A percentile compares a stretch with the other conserved stretches of the same genome.
Evolutionary conservation across 805 yeast genomes (phyloP).

Genomic region (Kodamaea kaohsiungensis): DNA sequence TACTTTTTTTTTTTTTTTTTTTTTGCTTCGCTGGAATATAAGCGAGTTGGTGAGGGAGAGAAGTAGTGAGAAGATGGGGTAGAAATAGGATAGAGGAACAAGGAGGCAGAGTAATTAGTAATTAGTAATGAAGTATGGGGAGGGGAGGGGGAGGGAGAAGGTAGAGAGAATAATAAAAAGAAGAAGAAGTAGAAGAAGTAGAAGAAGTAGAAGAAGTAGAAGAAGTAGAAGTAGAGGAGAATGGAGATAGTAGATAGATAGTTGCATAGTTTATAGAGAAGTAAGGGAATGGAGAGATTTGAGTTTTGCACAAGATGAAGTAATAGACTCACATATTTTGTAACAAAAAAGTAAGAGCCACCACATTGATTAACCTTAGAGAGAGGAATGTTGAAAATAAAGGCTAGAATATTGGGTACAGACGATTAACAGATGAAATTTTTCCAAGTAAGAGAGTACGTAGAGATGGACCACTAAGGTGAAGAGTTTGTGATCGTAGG

Average conservation of each 20-base stretch:
- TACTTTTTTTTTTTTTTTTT: too few species aligned
- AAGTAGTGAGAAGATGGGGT: neutral
- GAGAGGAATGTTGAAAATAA: neutral
- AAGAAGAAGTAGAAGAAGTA: neutral
- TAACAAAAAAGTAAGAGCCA: too few species aligned
- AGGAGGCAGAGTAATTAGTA: too few species aligned
- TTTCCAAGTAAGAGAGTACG: neutral
- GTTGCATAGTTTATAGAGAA: neutral
- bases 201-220: neutral
- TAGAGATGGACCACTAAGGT: neutral
- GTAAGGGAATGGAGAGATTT: neutral
- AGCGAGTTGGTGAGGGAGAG: neutral
- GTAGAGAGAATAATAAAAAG: neutral
- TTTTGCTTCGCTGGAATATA: neutral
- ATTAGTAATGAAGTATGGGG: too few species aligned
- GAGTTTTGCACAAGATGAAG: constrained; percentile 1
- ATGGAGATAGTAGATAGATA: too few species aligned
- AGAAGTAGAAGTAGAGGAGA: neutral
- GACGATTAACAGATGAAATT: neutral
- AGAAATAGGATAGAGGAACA: neutral
- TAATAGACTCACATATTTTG: too few species aligned
- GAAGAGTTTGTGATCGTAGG: neutral
- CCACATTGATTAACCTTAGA: too few species aligned
- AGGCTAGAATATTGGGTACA: neutral
- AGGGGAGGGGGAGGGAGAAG: neutral